Conservation (phyloP, 108 stramenopile species). For the Hondaea fermentalgiana region DNA sequence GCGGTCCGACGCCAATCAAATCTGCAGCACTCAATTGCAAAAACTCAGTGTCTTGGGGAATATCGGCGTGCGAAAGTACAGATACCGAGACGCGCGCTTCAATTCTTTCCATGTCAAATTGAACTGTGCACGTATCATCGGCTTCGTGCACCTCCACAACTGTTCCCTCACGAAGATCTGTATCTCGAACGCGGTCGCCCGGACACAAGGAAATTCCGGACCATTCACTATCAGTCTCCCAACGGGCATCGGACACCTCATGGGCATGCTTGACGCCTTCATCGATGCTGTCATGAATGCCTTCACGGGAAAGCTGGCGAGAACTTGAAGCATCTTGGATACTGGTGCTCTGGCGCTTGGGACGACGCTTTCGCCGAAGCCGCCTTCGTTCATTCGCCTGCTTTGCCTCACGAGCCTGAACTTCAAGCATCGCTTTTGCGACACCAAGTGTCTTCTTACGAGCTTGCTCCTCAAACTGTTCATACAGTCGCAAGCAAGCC, state of each 20-base stretch:
- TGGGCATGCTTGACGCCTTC: neutral
- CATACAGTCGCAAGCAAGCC: constrained; percentile 16
- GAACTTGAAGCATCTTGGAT: neutral
- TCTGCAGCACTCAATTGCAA: neutral
- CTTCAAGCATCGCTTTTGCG: neutral
- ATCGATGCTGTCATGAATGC: neutral
- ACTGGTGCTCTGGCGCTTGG: neutral
- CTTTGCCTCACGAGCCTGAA: neutral
- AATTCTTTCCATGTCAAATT: neutral
- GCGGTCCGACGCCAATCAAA: neutral
- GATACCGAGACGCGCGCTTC: neutral
- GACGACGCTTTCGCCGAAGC: neutral
- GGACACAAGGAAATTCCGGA: neutral
- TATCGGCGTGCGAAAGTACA: neutral
- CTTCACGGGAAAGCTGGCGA: neutral
- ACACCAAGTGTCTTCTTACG: neutral
- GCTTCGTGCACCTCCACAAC: neutral
- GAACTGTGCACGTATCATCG: neutral
- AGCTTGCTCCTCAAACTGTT: neutral
- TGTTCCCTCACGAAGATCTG: neutral
- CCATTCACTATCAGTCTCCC: neutral
- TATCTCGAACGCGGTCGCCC: neutral
- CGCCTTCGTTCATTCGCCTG: neutral
- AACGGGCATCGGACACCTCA: neutral
- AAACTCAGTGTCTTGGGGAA: neutral